These are phyloP conservation scores for Pseudonectria foliicola DNA, from an alignment of 2,329 filamentous ascomycete species.

Conservation along the genomic window DNA sequence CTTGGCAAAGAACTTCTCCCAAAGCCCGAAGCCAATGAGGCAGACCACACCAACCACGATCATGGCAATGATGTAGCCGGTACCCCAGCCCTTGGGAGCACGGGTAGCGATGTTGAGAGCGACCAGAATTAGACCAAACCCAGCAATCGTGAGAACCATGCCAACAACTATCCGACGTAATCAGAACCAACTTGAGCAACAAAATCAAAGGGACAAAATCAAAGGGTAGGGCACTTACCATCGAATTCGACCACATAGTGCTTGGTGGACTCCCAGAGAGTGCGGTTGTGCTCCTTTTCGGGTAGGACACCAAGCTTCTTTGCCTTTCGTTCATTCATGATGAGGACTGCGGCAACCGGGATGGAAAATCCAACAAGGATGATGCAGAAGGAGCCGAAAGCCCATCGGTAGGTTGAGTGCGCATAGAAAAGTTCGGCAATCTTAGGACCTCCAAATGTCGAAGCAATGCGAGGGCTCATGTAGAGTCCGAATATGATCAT, in stretches of 20 bases:
- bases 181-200: constrained; percentile 42
- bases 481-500: constrained; percentile 38
- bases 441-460: constrained; percentile 32
- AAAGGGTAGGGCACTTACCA: no score
- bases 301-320: constrained; percentile 39
- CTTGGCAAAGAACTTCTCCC: constrained; percentile 48
- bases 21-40: constrained; percentile 43
- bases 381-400: constrained; percentile 57
- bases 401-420: constrained; percentile 19
- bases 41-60: constrained; percentile 45
- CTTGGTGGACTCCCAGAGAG: constrained; percentile 34
- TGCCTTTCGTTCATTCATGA: constrained; percentile 50
- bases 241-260: constrained; percentile 19
- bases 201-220: constrained; percentile 53
- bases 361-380: constrained; percentile 52
- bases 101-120: constrained; percentile 49
- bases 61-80: constrained; percentile 46
- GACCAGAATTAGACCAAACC: constrained; percentile 49
- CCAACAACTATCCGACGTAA: constrained; percentile 34
- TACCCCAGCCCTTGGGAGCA: constrained; percentile 37
- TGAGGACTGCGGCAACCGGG: constrained; percentile 50
- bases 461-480: constrained; percentile 36
- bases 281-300: constrained; percentile 34
- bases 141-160: constrained; percentile 43
- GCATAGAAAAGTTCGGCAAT: constrained; percentile 17